These are phyloP conservation scores for Tylopilus sp. DNA, from an alignment of 768 basidiomycete species.

Conservation along the genomic window DNA sequence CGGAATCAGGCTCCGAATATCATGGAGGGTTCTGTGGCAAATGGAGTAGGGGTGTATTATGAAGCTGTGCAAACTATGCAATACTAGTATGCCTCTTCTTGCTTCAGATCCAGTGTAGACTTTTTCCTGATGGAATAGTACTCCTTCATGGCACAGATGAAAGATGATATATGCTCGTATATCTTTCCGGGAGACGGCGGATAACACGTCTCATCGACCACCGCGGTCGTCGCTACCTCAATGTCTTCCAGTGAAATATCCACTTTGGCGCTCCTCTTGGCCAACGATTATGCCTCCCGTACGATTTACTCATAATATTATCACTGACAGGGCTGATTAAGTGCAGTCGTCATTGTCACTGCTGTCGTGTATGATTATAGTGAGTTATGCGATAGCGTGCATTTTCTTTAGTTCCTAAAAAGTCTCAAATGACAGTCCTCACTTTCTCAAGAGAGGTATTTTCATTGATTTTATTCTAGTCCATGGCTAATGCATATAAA, in stretches of 20 bases:
- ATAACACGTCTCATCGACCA: background rate
- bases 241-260: background rate
- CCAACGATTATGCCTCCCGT: background rate
- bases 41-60: background rate
- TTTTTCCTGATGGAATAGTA: background rate
- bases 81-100: background rate
- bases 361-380: constrained; percentile 1
- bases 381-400: background rate
- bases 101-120: background rate
- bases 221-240: background rate
- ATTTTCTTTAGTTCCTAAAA: background rate
- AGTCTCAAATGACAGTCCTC: background rate
- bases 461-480: background rate
- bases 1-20: too few relatives aligned
- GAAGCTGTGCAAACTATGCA: background rate
- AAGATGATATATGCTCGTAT: background rate
- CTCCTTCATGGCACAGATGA: background rate
- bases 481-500: background rate
- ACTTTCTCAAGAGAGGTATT: background rate
- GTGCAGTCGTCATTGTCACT: background rate
- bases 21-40: too few relatives aligned
- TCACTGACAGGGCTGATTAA: background rate
- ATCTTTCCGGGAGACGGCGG: background rate
- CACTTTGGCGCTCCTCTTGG: background rate
- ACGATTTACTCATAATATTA: background rate